A percentile compares a stretch with the other conserved stretches of the same genome.
Conservation (phyloP, 2,329 filamentous ascomycete species). For the Metarhizium sp. region DNA sequence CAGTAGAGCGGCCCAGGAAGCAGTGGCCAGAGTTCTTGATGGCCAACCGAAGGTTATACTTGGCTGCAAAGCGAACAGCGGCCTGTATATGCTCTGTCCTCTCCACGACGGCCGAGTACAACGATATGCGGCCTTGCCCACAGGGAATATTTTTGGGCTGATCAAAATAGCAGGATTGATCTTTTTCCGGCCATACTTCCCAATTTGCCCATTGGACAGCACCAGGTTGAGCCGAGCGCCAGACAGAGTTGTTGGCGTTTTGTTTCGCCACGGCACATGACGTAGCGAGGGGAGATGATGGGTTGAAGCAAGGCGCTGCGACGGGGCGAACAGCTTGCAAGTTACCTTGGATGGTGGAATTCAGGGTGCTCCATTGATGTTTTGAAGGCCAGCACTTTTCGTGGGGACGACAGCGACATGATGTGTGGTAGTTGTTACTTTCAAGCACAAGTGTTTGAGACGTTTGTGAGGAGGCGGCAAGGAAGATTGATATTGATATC, state of each 20-base stretch:
- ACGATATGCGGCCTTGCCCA: constrained; percentile 24
- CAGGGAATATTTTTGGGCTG: constrained; percentile 15
- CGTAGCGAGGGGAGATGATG: constrained; percentile 28
- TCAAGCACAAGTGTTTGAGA: neutral
- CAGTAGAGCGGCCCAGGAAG: constrained; percentile 22
- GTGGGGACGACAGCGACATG: constrained; percentile 37
- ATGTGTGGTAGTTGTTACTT: neutral
- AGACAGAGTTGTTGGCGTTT: constrained; percentile 20
- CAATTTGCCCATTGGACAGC: constrained; percentile 28
- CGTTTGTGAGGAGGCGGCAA: too few relatives aligned
- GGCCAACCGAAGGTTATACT: constrained; percentile 20
- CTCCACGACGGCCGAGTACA: constrained; percentile 25
- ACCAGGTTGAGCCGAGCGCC: constrained; percentile 24
- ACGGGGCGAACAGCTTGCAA: constrained; percentile 42
- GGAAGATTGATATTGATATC: too few relatives aligned
- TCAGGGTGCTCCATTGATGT: constrained; percentile 36
- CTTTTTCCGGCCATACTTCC: constrained; percentile 15
- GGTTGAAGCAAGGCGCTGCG: constrained; percentile 38
- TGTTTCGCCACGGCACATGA: constrained; percentile 27
- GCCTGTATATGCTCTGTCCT: constrained; percentile 22
- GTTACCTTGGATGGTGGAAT: constrained; percentile 36
- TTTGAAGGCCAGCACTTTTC: constrained; percentile 40
- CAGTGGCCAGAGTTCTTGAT: constrained; percentile 28
- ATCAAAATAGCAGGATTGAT: constrained; percentile 25
- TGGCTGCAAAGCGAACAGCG: constrained; percentile 25